Evolutionary conservation across 306 rosid species (phyloP), one percentile per base, ranked within the genome.

Genomic region (Gillenia trifoliata): DNA sequence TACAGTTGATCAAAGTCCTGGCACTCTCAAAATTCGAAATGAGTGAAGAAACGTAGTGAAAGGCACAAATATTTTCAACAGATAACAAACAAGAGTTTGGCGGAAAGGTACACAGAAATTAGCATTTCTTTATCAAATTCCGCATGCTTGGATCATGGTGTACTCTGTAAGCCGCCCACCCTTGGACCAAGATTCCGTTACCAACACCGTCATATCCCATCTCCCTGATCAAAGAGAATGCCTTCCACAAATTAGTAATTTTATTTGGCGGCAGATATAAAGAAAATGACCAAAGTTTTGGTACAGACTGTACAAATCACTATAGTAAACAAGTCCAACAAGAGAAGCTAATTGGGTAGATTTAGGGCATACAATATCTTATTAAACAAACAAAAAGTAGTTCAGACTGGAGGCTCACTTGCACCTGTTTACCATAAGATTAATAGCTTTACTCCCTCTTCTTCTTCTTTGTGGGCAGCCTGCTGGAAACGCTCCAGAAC

Each of bases 181-280:
- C 90, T 73, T n/a, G n/a, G 99, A 94, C 99, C 97, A 94, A 65
- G 99, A 90, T 85, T 94, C 99, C 64, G 92, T 82, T 65, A 94
- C n/a, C 96, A 74, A 94, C 74, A 77, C 99, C 99, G 78, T 90
- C 97, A 83, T 92, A 94, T 50, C 88, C 96, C 97, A 92, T 94
- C 75, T 92, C 99, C 90, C 99, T 90, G 75, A 72, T 68, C 33
- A 79, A 66, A 57, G 19, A 73, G 69, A 73, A 73, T 34, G 60
- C 41, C 68, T n/a, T 62, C 40, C 81, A 66, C 8, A 68, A 67
- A 64, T 47, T 47, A 47, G 52, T 47, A 15, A n/a, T 8, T 5
- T 15, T 47, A 15, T 47, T 20, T 16, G n/a, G 52, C 52, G 2
- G 15, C 15, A 5, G 52, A 47, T 47, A 4, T 47, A 16, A 1